A percentile compares a stretch with the other conserved stretches of the same genome.
Evolutionary conservation across 202 grass and related monocot species (phyloP).

Genomic region (Brachypodium distachyon): DNA sequence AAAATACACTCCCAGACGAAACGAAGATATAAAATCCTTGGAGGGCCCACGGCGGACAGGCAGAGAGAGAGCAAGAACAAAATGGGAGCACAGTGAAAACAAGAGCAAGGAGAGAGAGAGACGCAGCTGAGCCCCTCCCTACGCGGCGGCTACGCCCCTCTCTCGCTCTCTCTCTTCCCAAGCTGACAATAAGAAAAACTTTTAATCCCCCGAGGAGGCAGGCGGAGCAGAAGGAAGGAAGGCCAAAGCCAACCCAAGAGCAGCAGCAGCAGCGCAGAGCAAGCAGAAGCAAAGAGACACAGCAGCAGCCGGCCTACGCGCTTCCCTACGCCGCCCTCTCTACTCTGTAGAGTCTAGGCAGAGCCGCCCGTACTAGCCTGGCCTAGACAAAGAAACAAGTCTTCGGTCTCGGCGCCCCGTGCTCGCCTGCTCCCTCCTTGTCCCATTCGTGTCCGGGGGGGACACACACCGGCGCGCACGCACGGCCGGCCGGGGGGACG

Average conservation of each 20-base stretch:
- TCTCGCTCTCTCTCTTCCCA: not conserved
- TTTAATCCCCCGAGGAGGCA: slow-evolving; percentile 15
- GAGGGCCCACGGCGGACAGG: not conserved
- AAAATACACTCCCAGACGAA: not conserved
- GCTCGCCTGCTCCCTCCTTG: slow-evolving; percentile 12
- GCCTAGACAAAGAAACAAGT: not conserved
- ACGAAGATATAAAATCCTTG: not conserved
- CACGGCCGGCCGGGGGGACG: not conserved
- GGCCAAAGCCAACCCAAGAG: not conserved
- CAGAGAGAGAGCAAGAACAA: not conserved
- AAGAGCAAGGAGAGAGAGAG: not conserved
- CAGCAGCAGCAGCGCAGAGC: not conserved
- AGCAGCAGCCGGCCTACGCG: not conserved
- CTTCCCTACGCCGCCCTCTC: not conserved
- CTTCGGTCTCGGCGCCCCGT: slow-evolving; percentile 16
- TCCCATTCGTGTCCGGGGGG: slow-evolving; percentile 41
- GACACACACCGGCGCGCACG: slow-evolving; percentile 4
- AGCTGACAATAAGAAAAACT: not conserved
- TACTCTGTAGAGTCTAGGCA: not conserved
- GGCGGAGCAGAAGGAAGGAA: not conserved
- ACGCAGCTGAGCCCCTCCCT: not conserved
- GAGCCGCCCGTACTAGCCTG: not conserved
- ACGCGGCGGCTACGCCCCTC: not conserved
- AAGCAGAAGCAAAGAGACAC: not conserved
- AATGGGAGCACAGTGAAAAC: not conserved